Evolutionary conservation across 768 basidiomycete species (phyloP).

Genomic region (Tricholomella constricta): DNA sequence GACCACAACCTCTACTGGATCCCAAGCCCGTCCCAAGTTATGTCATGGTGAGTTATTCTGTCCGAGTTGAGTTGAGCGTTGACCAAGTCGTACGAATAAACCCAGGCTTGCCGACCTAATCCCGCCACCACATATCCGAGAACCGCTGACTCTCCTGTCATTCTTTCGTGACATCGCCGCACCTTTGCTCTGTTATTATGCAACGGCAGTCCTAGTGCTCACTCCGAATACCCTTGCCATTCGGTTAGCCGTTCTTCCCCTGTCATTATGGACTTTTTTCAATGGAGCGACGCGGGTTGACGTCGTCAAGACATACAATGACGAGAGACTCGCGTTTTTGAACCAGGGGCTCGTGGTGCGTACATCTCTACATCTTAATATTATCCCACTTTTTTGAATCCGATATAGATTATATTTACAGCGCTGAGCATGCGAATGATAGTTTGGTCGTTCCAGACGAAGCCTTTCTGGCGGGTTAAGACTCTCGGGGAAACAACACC

Average conservation of each 20-base stretch:
- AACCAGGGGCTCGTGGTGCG: conserved; percentile 51
- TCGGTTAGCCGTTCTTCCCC: conserved; percentile 50
- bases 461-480: conserved; percentile 33
- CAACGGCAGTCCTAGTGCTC: conserved; percentile 54
- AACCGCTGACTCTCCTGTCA: conserved; percentile 34
- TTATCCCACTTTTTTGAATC: background rate
- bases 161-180: conserved; percentile 43
- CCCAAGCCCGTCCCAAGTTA: background rate
- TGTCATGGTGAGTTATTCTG: conserved; percentile 16
- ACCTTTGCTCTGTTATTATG: conserved; percentile 46
- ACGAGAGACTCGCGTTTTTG: conserved; percentile 38
- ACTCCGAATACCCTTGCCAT: conserved; percentile 43
- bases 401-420: conserved; percentile 37
- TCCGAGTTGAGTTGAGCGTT: background rate
- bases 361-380: background rate
- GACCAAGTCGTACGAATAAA: background rate
- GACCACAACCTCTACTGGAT: background rate
- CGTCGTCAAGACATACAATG: conserved; percentile 33
- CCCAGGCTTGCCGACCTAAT: conserved; percentile 28
- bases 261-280: conserved; percentile 46
- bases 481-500: conserved; percentile 7
- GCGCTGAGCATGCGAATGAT: conserved; percentile 38
- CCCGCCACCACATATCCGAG: conserved; percentile 31
- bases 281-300: conserved; percentile 46
- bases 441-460: conserved; percentile 40